Conservation (phyloP, 495 filamentous ascomycete species). For the Aspergillus baeticus region DNA sequence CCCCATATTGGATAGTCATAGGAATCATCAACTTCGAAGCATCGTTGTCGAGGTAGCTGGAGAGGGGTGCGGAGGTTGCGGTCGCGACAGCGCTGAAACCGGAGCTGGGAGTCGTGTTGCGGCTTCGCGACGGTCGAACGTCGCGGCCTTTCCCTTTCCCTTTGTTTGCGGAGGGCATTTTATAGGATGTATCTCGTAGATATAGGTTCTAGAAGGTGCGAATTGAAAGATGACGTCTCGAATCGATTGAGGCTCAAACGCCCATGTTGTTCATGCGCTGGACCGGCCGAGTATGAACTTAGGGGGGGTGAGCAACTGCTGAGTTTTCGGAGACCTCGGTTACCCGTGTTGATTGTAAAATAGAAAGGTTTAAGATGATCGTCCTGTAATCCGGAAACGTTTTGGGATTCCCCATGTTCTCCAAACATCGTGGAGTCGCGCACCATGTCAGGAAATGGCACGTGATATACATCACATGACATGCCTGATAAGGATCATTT, state of each 20-base stretch:
- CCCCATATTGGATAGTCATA: constrained; percentile 63
- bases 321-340: background rate
- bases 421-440: background rate
- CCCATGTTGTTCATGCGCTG: constrained; percentile 13
- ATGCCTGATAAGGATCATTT: background rate
- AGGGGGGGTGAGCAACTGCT: background rate
- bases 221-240: constrained; percentile 1
- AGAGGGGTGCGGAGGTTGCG: constrained; percentile 45
- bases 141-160: constrained; percentile 76
- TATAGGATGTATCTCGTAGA: constrained; percentile 4
- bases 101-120: constrained; percentile 81
- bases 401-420: background rate
- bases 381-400: background rate
- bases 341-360: background rate
- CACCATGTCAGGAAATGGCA: background rate
- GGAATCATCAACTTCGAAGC: constrained; percentile 60
- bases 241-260: constrained; percentile 9
- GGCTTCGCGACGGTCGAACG: constrained; percentile 72
- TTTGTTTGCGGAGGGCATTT: constrained; percentile 56
- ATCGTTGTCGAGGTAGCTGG: constrained; percentile 59
- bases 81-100: constrained; percentile 46
- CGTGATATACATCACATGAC: background rate
- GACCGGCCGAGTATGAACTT: background rate
- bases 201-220: background rate
- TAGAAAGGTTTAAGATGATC: background rate